Evolutionary conservation across 2,329 filamentous ascomycete genomes (phyloP), one percentile per base, ranked within the genome.

Genomic region (Ophioceras dolichostomum): DNA sequence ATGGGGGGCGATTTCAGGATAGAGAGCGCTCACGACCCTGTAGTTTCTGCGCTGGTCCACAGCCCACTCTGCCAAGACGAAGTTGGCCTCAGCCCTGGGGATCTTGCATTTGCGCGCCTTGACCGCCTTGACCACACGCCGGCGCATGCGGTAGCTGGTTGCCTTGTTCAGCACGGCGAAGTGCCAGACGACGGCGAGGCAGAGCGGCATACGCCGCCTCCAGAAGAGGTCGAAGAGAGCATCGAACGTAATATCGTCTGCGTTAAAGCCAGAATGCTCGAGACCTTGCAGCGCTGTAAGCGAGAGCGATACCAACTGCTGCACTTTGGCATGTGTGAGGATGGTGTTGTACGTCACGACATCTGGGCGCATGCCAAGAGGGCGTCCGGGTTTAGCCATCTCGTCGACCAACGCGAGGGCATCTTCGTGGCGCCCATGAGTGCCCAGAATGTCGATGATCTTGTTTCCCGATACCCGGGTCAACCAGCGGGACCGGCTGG

Each of bases 401-500:
- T 45, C 20, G 14, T 55, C 45, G 10, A 68, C 47, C 10, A 70
- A 37, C 12, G 39, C 37, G 8, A 36, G 34, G 33, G 47, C 47
- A 14, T 55, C 51, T 19, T 42, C 40, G 30, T 56, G 51, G 20
- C 47, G 48, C 31, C 61, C 51, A 46, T 67, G 57, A 21, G 56
- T 52, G 34, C 62, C 58, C 18, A 67, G 55, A 32, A 67, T 61
- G 3, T 57, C 49, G n/a, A 69, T 42, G 18, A 67, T 58, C 24
- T 46, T 47, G 45, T 62, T 58, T 29, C 59, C 46, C 2, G 60
- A 52, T 5, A 46, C 44, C 17, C 43, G 46, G 5, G 56, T 59
- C 26, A 65, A 50, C 68, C 68, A 73, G n/a, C 51, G 52, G 1
- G 51, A 43, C 18, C 36, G 27, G n/a, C 22, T 16, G 4, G 67